Evolutionary conservation across 331 rosid species (phyloP).

Genomic region (Cydonia oblonga): DNA sequence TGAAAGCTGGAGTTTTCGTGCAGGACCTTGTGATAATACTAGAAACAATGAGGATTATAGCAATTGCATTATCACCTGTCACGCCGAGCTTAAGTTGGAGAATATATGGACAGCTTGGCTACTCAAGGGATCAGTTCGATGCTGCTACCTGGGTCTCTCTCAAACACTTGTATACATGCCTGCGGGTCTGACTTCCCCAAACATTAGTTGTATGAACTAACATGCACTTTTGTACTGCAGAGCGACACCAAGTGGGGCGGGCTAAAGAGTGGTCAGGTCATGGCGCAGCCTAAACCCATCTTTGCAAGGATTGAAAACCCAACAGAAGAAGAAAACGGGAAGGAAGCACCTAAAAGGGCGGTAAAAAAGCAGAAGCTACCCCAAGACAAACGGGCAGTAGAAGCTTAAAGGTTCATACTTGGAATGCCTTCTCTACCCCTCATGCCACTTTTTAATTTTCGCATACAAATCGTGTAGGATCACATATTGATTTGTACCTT

Average conservation of each 20-base stretch:
- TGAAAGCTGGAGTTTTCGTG: slow-evolving; percentile 5
- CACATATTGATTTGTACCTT: neutral
- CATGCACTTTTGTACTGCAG: slow-evolving; percentile 32
- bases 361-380: slow-evolving; percentile 37
- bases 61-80: slow-evolving; percentile 65
- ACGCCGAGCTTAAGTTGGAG: slow-evolving; percentile 77
- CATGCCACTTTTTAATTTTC: too few relatives aligned
- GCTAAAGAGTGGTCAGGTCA: slow-evolving; percentile 68
- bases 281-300: slow-evolving; percentile 76
- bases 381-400: slow-evolving; percentile 44
- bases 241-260: slow-evolving; percentile 86
- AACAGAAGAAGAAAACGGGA: slow-evolving; percentile 30
- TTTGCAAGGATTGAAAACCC: slow-evolving; percentile 74
- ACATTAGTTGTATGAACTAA: slow-evolving; percentile 20
- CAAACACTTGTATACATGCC: neutral
- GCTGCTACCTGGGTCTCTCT: slow-evolving; percentile 72
- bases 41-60: slow-evolving; percentile 77
- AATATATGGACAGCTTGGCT: slow-evolving; percentile 81
- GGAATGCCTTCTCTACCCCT: neutral
- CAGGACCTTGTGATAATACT: slow-evolving; percentile 94
- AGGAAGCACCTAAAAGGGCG: slow-evolving; percentile 27
- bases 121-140: slow-evolving; percentile 60
- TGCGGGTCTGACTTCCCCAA: neutral
- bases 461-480: neutral
- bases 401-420: slow-evolving; percentile 30